Base-by-base conservation (phyloP, 305 asterid species). In the Fraxinus angustifolia region DNA sequence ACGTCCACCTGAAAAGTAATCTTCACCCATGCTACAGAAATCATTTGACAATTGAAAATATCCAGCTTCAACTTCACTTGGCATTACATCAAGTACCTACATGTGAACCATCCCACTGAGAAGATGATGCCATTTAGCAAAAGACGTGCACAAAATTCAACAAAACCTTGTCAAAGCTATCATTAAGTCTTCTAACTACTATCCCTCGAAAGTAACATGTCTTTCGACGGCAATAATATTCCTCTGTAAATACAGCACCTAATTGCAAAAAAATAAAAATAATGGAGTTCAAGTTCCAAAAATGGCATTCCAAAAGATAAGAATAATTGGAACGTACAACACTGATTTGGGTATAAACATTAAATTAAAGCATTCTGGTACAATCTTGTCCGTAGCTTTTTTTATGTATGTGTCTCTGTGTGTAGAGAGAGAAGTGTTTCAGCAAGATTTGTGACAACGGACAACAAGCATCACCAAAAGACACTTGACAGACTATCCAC, bases 1-100 rank as follows among this genome's bases (percentile, higher is more conserved):
- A 83, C 34, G 28, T 82, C 81, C 68, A 93, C 98, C 98, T 87
- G 92, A 85, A 85, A 94, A 93, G 87, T 92, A 94, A 79, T 93
- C 97, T 82, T 91, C 98, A 45, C 92, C 94, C 82, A 84, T 80
- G 88, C 91, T 87, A 79, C 92, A 90, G 83, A 85, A 89, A 78
- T 87, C 93, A 88, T 87, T 88, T 76, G 87, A 89, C 84, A 83
- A 84, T 81, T 87, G 89, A 84, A 87, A 82, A 68, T 86, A 88
- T 76, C 91, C 94, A 79, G 83, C 87, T 82, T 87, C 92, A 83
- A 77, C 88, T 79, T 90, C 91, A 79, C 56, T 81, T 68, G 84
- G 89, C 80, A 87, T 88, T 58, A 87, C 80, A 84, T 91, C 91
- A 80, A 83, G 90, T 80, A 83, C 92, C 95, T 90, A 84, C 84